Base-by-base conservation (phyloP, 202 grass and related monocot genomes). In the Carex arenaria region DNA sequence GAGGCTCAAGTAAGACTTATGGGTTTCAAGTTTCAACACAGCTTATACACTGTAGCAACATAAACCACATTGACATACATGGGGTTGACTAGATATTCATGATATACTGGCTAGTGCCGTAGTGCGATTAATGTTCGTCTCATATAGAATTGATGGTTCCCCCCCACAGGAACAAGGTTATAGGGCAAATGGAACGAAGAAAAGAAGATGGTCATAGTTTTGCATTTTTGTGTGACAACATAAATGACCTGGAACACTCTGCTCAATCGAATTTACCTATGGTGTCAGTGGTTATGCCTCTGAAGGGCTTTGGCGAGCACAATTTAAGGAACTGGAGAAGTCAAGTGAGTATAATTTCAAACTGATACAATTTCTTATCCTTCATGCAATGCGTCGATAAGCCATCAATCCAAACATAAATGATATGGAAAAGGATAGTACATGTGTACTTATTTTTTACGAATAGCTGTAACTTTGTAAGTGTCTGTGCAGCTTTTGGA, bases 261-360 rank as follows among this genome's bases (percentile, higher is more conserved):
- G 83, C 91, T 87, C 96, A 99, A 76, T 31, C 84, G 84, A 99
- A 89, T 49, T 94, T 99, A 56, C 96, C 96, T 79, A 92, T 86
- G 64, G 96, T 99, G 52, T 94, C 96, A 61, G 96, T 99, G 57
- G 57, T 99, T 60, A 96, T 99, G 96, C 96, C 96, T 57, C 85
- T 99, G 79, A 99, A 99, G 88, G 96, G 96, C 8, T 94, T 99
- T 81, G 93, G 96, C 1, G 93, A 99, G 71, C 91, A 99, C 76
- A 99, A 99, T 90, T 85, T 99, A 52, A 91, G 91, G 83, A 99
- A 99, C 63, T 99, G 96, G 96, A 95, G 88, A 88, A 96, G 80
- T 59, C 96, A 99, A 91, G 96, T 96, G 80, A 18, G 78, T 86
- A 82, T 49, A 76, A 53, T 76, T 71, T 70, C 12, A 32, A 56